Conservation (phyloP, 1,284 basidiomycete genomes). For the Rhizoctonia solani region DNA sequence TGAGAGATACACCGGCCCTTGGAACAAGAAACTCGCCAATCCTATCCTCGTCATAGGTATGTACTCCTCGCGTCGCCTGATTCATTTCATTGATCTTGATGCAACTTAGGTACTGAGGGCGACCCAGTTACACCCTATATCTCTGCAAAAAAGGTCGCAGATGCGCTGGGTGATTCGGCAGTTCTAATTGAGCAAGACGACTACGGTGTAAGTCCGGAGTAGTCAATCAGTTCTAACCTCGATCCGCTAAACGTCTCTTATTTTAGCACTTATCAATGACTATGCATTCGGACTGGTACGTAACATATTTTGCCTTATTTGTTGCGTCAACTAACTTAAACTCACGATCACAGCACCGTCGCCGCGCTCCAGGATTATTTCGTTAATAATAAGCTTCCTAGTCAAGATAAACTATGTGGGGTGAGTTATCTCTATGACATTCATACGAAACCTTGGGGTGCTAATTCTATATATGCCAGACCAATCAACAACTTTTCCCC, state of each 20-base stretch:
- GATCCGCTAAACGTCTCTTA: too few relatives aligned
- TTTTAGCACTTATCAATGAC: constrained; percentile 18
- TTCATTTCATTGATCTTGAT: neutral
- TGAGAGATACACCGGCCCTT: constrained; percentile 34
- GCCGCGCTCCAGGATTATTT: constrained; percentile 24
- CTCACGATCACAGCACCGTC: constrained; percentile 6
- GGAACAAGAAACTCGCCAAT: constrained; percentile 28
- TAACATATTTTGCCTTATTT: neutral
- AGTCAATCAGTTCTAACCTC: too few relatives aligned
- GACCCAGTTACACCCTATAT: constrained; percentile 35
- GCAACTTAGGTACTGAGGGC: neutral
- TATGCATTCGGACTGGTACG: constrained; percentile 16
- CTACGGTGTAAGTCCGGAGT: too few relatives aligned
- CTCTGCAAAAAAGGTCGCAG: constrained; percentile 32
- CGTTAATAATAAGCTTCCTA: constrained; percentile 19
- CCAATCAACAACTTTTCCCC: constrained; percentile 35
- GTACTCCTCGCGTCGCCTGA: neutral
- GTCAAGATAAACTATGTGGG: constrained; percentile 10
- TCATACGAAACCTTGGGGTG: neutral
- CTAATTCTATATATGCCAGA: too few relatives aligned
- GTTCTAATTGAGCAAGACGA: constrained; percentile 32
- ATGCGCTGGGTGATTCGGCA: constrained; percentile 31
- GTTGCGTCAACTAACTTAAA: neutral
- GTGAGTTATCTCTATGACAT: neutral
- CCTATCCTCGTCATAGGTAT: constrained; percentile 35